These are phyloP conservation scores for Colletotrichum sp. DNA, from an alignment of 2,329 filamentous ascomycete species.

Conservation along the genomic window DNA sequence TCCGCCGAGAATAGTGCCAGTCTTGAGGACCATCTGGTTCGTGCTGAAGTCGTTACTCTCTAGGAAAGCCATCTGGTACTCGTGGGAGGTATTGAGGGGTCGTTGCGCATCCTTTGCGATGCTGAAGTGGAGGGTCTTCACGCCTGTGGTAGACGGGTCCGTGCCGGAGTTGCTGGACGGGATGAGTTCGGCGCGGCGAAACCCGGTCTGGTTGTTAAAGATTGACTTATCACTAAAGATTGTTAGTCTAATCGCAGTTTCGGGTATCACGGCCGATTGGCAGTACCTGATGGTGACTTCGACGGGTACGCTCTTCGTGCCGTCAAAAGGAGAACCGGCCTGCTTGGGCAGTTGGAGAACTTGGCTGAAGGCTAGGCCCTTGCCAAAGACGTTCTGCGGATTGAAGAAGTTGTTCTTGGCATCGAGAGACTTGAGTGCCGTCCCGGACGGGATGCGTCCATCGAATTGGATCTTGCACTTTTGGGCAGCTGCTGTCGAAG, in stretches of 20 bases:
- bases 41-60: constrained; percentile 51
- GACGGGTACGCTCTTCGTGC: constrained; percentile 44
- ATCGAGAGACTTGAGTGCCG: constrained; percentile 45
- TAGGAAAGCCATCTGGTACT: constrained; percentile 62
- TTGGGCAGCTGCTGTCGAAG: background rate
- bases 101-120: constrained; percentile 56
- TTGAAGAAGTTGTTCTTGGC: constrained; percentile 51
- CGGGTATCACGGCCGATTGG: no score
- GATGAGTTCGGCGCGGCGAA: constrained; percentile 65
- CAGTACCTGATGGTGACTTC: constrained; percentile 53
- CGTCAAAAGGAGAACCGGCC: constrained; percentile 43
- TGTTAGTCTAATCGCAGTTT: background rate
- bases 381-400: constrained; percentile 56
- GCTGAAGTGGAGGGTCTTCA: constrained; percentile 69
- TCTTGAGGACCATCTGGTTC: constrained; percentile 61
- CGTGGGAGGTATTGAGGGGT: constrained; percentile 63
- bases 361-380: constrained; percentile 55
- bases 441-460: constrained; percentile 45
- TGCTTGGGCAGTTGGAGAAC: constrained; percentile 53
- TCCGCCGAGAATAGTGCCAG: constrained; percentile 55
- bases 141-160: constrained; percentile 54
- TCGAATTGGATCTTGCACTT: constrained; percentile 48
- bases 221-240: constrained; percentile 57
- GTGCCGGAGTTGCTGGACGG: constrained; percentile 53
- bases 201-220: constrained; percentile 64